Conservation (phyloP, 2,329 filamentous ascomycete species). For the Cadophora gregata region DNA sequence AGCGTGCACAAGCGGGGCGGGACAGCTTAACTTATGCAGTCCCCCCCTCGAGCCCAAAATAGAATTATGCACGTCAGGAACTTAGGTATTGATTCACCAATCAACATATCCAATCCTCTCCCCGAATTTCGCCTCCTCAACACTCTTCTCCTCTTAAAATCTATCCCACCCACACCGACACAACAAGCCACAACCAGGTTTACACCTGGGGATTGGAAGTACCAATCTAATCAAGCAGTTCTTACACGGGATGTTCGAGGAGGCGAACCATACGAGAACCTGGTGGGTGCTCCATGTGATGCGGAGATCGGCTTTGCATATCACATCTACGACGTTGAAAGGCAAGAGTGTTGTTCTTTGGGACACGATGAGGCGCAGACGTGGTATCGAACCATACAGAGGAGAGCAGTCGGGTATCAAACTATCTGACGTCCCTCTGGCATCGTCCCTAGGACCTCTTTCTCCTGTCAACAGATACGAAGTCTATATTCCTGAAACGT, state of each 20-base stretch:
- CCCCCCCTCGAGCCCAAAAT: conserved; percentile 1
- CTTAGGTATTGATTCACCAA: too few species aligned
- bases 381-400: not conserved
- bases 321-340: not conserved
- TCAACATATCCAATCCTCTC: not conserved
- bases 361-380: not conserved
- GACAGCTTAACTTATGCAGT: conserved; percentile 4
- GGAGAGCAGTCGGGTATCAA: not conserved
- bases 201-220: not conserved
- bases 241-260: not conserved
- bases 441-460: not conserved
- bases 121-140: not conserved
- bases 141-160: not conserved
- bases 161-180: not conserved
- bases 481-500: conserved; percentile 1
- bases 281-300: not conserved
- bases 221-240: not conserved
- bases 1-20: not conserved
- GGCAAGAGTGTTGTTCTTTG: not conserved
- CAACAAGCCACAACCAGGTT: not conserved
- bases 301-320: conserved; percentile 11
- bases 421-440: not conserved
- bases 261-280: not conserved
- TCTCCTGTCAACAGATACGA: not conserved
- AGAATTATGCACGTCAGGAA: conserved; percentile 10